These are phyloP conservation scores for Adenanthera pavonina DNA, from an alignment of 306 rosid species.

Conservation along the genomic window DNA sequence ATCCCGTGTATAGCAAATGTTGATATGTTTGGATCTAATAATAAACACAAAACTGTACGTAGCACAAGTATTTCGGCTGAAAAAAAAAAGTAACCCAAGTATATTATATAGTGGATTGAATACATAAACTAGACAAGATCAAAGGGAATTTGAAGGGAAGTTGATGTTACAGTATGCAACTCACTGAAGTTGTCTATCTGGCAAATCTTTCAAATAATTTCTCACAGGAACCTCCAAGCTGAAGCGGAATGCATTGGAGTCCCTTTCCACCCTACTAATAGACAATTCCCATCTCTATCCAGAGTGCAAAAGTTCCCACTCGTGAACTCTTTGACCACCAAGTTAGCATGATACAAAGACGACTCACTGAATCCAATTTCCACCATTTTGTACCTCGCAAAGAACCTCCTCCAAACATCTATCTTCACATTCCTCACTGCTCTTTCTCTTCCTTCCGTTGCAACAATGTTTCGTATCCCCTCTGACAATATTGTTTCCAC, in stretches of 20 bases:
- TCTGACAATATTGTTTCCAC: constrained; percentile 43
- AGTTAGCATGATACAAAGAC: constrained; percentile 61
- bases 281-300: constrained; percentile 51
- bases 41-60: background rate
- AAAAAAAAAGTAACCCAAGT: background rate
- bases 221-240: constrained; percentile 72
- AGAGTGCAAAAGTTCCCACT: constrained; percentile 56
- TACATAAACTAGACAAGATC: background rate
- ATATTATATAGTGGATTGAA: background rate
- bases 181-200: background rate
- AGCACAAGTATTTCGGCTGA: background rate
- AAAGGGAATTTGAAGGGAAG: background rate
- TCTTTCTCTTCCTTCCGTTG: constrained; percentile 63
- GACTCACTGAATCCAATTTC: constrained; percentile 65
- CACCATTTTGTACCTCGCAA: constrained; percentile 63
- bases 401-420: constrained; percentile 83
- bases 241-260: constrained; percentile 73
- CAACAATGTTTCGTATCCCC: constrained; percentile 64
- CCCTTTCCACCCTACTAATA: constrained; percentile 77
- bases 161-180: background rate
- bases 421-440: constrained; percentile 58
- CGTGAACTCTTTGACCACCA: constrained; percentile 52
- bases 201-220: background rate
- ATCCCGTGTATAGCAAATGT: constrained; percentile 13
- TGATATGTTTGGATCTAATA: background rate